These are phyloP conservation scores for Alternaria consortialis DNA, from an alignment of 2,329 filamentous ascomycete species.

Conservation along the genomic window DNA sequence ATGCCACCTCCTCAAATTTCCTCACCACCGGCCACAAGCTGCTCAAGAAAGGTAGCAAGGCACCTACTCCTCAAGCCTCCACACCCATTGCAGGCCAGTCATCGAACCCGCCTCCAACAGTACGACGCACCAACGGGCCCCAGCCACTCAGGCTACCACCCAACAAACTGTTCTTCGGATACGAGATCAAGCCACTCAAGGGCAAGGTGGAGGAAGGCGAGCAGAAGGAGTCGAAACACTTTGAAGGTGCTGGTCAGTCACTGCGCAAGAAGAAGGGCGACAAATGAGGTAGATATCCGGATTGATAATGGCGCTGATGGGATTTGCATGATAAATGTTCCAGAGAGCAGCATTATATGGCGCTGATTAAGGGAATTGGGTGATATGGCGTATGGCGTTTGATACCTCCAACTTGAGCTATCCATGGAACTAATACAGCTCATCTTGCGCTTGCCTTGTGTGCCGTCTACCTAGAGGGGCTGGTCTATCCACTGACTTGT, in stretches of 20 bases:
- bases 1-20: slow-evolving; percentile 78
- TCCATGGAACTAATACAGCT: background rate
- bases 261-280: slow-evolving; percentile 76
- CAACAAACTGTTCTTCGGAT: slow-evolving; percentile 96
- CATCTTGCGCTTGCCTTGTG: background rate
- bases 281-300: slow-evolving; percentile 31
- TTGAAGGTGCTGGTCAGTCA: slow-evolving; percentile 85
- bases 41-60: slow-evolving; percentile 83
- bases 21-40: slow-evolving; percentile 80
- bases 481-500: background rate
- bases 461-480: background rate
- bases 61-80: slow-evolving; percentile 66
- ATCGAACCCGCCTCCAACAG: slow-evolving; percentile 53
- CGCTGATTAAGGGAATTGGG: slow-evolving; percentile 25
- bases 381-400: slow-evolving; percentile 33
- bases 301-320: background rate
- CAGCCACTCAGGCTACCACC: slow-evolving; percentile 84
- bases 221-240: slow-evolving; percentile 71
- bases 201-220: slow-evolving; percentile 71
- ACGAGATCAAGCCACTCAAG: slow-evolving; percentile 88
- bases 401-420: slow-evolving; percentile 15
- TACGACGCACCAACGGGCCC: slow-evolving; percentile 74
- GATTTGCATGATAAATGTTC: background rate
- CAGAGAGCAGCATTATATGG: slow-evolving; percentile 32
- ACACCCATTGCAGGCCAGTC: slow-evolving; percentile 70